Base-by-base conservation (phyloP, 306 rosid species). In the Sicyos edulis region DNA sequence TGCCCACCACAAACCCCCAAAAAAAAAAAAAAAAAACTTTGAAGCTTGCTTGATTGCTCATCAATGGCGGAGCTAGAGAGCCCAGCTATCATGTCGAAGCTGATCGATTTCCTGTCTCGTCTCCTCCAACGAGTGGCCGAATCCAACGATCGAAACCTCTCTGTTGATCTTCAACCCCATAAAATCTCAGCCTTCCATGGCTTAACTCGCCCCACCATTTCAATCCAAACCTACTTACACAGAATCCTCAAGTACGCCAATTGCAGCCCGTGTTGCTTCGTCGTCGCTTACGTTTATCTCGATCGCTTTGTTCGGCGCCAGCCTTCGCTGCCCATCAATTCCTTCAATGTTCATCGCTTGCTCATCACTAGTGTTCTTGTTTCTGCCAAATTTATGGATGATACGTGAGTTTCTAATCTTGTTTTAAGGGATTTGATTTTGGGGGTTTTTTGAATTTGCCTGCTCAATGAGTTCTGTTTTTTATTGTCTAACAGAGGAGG, bases 381-480 rank as follows among this genome's bases (percentile, higher is more conserved):
- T 10, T 86, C 99, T 68, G 95, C 97, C 11, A 93, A 93, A 71
- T 93, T 93, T 95, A 93, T 93, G 99, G 99, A 93, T 79, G 99
- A 93, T 70, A 73, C 86, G 99, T 93, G 80, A 89, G 95, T 83
- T 13, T 45, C 40, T 22, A 3, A 42, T 32, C 54, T n/a, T n/a
- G 15, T 34, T 0, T n/a, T 56, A 29, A 64, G 9, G 32, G 37
- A 6, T 42, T 45, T 66, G 19, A 29, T 29, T 60, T 60, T 19
- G 13, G 19, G 10, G 17, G 0, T 5, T 65, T 65, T 20, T 44
- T 10, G 0, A 22, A 3, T 22, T 22, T 68, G 57, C 73, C 73
- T 24, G 54, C 42, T 49, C 22, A 49, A 68, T 49, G 73, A 26
- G 8, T 8, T 20, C 20, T 44, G 56, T 1, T 45, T 66, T 64